Base-by-base conservation (phyloP, 1,284 basidiomycete genomes). In the Heterobasidion parviporum region DNA sequence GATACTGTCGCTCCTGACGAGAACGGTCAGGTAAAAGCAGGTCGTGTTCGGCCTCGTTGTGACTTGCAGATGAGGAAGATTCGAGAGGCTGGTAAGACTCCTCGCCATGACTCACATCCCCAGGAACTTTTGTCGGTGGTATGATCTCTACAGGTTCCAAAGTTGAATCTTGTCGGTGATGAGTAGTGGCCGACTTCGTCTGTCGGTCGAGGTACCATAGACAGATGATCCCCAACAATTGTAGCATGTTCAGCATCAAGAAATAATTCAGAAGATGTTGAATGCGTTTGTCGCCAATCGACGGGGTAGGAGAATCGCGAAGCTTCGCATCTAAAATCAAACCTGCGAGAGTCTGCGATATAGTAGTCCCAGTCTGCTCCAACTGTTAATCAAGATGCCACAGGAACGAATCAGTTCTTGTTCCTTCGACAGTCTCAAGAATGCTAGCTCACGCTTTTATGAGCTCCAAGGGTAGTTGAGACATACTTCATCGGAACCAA, bases 401-500 rank as follows among this genome's bases (percentile, higher is more conserved):
- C 26, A 26, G 5, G 26, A 26, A 26, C 4, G 26, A 26, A 6
- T 26, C 4, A 26, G 26, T 26, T 5, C 26, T 26, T 26, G 26
- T 0, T 26, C 5, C 26, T 26, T 26, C 49, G 58, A 44, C 12
- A 35, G 32, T 50, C 6, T n/a, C 35, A 52, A 6, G 14, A 8
- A 73, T 26, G 26, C 4, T 26, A 26, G 26, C 83, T 60, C 69
- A 88, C 86, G 63, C 83, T 82, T 68, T 92, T 92, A 64, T 92
- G 89, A 9, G 85, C 82, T 2, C 88, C 89, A 0, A 92, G 74
- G 1, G 87, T 88, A 1, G 89, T 89, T 2, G 87, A 86, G 43
- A 92, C 80, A 65, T 87, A 88, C 62, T 83, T 85, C 15, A 77
- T 63, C 1, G 83, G 80, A 0, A 92, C 85, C 50, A 92, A 80